Evolutionary conservation across 2,329 filamentous ascomycete genomes (phyloP).

Genomic region (Cytospora piceicola): DNA sequence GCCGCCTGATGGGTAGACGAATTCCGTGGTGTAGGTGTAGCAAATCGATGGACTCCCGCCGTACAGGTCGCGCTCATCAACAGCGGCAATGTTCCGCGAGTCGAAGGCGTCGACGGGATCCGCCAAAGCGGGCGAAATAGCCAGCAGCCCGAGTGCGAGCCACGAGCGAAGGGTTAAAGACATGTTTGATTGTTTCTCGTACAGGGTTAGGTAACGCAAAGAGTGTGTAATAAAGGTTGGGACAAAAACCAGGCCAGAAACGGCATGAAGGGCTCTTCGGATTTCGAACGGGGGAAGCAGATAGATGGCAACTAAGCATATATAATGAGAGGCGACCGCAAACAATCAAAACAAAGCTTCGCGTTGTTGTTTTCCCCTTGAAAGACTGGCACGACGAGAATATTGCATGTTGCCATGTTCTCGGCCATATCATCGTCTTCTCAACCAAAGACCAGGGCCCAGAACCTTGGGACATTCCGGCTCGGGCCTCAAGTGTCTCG

Average conservation of each 20-base stretch:
- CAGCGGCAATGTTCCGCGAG: background rate
- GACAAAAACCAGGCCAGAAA: slow-evolving; percentile 12
- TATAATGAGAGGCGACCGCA: slow-evolving; percentile 7
- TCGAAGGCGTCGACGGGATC: slow-evolving; percentile 7
- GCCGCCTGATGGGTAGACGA: slow-evolving; percentile 6
- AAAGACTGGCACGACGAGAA: background rate
- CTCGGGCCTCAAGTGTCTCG: background rate
- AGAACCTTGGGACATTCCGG: background rate
- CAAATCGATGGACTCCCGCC: slow-evolving; percentile 5
- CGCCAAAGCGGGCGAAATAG: slow-evolving; percentile 9
- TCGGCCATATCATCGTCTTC: background rate
- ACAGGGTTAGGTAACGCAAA: background rate
- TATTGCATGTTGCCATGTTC: background rate
- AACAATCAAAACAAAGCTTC: background rate
- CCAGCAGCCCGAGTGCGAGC: slow-evolving; percentile 21
- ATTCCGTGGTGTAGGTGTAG: slow-evolving; percentile 21
- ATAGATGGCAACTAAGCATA: slow-evolving; percentile 12
- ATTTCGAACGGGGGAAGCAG: background rate
- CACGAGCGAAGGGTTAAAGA: slow-evolving; percentile 14
- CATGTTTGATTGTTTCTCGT: slow-evolving; percentile 1
- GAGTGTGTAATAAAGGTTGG: background rate
- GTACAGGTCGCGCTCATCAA: slow-evolving; percentile 10
- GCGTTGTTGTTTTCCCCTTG: background rate
- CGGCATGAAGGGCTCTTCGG: slow-evolving; percentile 7
- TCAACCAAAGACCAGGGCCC: background rate